Base-by-base conservation (phyloP, 129 eudicot species). In the Heracleum sosnowskyi region DNA sequence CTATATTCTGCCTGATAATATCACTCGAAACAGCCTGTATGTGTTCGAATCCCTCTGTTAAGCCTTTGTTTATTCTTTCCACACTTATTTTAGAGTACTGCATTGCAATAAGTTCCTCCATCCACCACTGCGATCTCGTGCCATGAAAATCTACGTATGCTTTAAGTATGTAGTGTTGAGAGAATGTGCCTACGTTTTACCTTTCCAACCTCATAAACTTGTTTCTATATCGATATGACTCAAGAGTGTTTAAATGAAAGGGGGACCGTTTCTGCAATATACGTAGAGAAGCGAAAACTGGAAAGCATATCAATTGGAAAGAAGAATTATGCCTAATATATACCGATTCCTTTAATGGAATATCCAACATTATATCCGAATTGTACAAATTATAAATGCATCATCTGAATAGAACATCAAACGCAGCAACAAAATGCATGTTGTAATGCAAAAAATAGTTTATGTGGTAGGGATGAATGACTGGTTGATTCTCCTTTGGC, bases 401-500 rank as follows among this genome's bases (percentile, higher is more conserved):
- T 44, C 55, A 31, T 11, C 6, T 3, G 34, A 60, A 11, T 4
- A 63, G 70, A 71, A 28, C 73, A 78, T 63, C 80, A 73, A 77
- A 63, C 31, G 57, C 36, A 51, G 64, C 49, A 80, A 29, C 37
- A 68, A 77, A 63, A n/a, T 40, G n/a, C n/a, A n/a, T n/a, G 33
- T n/a, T 11, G 42, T 29, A 15, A 13, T 24, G 40, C 40, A 42
- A 76, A 36, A 42, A 73, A 66, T 41, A 74, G 70, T 13, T 26
- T 37, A 1, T 41, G 63, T 9, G 66, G 81, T n/a, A 79, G 88
- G 76, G 86, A 82, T 79, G 88, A 86, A 87, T 87, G 76, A 81
- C 86, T 81, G 88, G 5, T 86, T 81, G 37, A 66, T 90, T 87
- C 91, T 87, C 89, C 90, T 78, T 77, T 78, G 87, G 93, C 90